These are phyloP conservation scores for Trichosporon sp. DNA, from an alignment of 1,284 basidiomycete genomes.

Conservation along the genomic window DNA sequence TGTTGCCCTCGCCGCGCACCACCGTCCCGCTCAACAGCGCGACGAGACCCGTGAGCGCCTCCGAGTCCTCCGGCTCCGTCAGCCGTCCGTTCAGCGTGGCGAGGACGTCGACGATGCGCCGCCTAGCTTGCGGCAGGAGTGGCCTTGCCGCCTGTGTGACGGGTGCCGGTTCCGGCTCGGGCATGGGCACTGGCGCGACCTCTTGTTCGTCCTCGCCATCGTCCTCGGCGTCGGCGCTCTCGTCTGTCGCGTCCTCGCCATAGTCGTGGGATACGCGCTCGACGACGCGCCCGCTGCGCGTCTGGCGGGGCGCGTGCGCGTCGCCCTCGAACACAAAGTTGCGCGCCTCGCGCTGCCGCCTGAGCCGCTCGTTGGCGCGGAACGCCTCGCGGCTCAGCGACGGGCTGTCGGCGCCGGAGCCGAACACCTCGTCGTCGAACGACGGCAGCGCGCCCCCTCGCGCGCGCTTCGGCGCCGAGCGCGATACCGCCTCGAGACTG, in stretches of 20 bases:
- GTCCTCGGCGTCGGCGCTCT: slow-evolving; percentile 6
- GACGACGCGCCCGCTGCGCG: slow-evolving; percentile 42
- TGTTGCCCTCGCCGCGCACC: slow-evolving; percentile 78
- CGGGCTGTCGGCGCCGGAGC: background rate
- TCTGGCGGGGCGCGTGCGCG: slow-evolving; percentile 38
- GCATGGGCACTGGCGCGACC: too few relatives aligned
- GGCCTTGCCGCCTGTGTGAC: background rate
- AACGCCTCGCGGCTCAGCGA: slow-evolving; percentile 34
- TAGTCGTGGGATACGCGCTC: slow-evolving; percentile 22
- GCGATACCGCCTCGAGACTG: background rate
- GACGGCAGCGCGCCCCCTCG: background rate
- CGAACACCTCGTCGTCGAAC: slow-evolving; percentile 22
- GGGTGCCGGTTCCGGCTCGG: background rate
- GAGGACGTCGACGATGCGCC: slow-evolving; percentile 22
- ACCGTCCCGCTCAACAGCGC: slow-evolving; percentile 68
- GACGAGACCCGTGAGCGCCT: slow-evolving; percentile 51
- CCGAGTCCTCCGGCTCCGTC: slow-evolving; percentile 40
- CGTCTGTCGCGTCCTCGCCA: slow-evolving; percentile 19
- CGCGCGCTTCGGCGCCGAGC: background rate
- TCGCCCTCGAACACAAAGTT: slow-evolving; percentile 47
- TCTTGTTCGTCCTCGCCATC: background rate
- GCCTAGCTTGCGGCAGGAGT: background rate
- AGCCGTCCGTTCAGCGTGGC: slow-evolving; percentile 33
- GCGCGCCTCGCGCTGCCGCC: slow-evolving; percentile 42
- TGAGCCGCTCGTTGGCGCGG: slow-evolving; percentile 41